Conservation (phyloP, 1,139 yeast species). For the Meyerozyma sp. region DNA sequence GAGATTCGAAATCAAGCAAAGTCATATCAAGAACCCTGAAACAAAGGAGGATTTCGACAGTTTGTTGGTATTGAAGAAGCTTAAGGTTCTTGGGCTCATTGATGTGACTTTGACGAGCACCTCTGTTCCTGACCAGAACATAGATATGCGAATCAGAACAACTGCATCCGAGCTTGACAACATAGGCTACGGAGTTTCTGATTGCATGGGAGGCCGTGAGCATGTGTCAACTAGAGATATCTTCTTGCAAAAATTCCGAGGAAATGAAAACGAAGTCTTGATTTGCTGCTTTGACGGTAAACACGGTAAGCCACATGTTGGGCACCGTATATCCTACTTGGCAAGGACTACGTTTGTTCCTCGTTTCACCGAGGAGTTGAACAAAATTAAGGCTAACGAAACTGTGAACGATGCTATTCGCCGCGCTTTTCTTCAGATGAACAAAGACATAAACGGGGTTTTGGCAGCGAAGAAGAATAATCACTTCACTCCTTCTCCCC, state of each 20-base stretch:
- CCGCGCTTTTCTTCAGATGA: constrained; percentile 71
- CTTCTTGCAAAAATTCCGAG: constrained; percentile 83
- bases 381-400: constrained; percentile 38
- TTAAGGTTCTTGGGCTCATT: constrained; percentile 80
- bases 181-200: constrained; percentile 89
- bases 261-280: constrained; percentile 65
- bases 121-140: constrained; percentile 82
- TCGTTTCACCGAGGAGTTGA: constrained; percentile 59
- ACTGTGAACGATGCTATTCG: constrained; percentile 65
- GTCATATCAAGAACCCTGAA: constrained; percentile 44
- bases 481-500: constrained; percentile 18
- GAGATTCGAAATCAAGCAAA: constrained; percentile 78
- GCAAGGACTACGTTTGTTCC: constrained; percentile 70
- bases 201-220: constrained; percentile 67
- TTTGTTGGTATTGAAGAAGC: constrained; percentile 64
- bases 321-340: constrained; percentile 67
- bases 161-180: constrained; percentile 80
- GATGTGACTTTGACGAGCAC: constrained; percentile 89
- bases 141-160: constrained; percentile 82
- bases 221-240: constrained; percentile 75
- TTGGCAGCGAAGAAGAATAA: constrained; percentile 32
- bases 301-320: constrained; percentile 47
- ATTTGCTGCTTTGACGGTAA: constrained; percentile 88
- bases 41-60: constrained; percentile 62
- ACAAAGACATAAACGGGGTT: constrained; percentile 63